These are phyloP conservation scores for Rhododendron vialii DNA, from an alignment of 148 eudicot species.

Conservation along the genomic window DNA sequence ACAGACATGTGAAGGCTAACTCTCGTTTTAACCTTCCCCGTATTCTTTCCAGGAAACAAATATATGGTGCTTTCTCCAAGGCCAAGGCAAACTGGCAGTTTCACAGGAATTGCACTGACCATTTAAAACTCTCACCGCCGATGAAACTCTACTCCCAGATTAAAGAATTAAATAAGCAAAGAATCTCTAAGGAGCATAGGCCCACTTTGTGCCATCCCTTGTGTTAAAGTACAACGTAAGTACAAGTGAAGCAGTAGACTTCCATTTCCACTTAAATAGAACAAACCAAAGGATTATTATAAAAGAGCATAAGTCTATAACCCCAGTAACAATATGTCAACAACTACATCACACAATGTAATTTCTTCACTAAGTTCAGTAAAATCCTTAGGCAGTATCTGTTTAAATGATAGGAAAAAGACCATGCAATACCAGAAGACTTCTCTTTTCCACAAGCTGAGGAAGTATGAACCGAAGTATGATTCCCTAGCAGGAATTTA, in stretches of 20 bases:
- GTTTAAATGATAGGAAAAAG: background rate
- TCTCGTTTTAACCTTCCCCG: background rate
- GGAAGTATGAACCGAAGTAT: background rate
- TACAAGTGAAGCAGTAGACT: slow-evolving; percentile 6
- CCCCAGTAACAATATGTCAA: background rate
- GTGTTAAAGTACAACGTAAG: background rate
- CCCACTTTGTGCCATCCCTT: background rate
- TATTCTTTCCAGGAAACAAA: background rate
- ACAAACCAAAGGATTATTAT: background rate
- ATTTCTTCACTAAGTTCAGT: background rate
- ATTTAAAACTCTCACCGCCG: background rate
- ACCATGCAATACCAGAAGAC: background rate
- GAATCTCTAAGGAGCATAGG: background rate
- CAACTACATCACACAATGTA: background rate
- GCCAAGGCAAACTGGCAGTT: slow-evolving; percentile 1
- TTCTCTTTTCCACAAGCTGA: background rate
- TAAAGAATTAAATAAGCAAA: background rate
- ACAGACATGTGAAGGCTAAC: background rate
- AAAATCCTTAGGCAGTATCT: background rate
- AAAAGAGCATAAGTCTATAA: background rate
- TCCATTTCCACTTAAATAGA: background rate
- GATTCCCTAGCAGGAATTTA: background rate
- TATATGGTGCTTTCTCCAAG: background rate
- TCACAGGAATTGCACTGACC: background rate
- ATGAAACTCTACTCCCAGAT: background rate